phyloP scores from a whole-genome alignment of 192 early-diverging fungal genomes.

The Jimgerdemannia flammicorona region DNA sequence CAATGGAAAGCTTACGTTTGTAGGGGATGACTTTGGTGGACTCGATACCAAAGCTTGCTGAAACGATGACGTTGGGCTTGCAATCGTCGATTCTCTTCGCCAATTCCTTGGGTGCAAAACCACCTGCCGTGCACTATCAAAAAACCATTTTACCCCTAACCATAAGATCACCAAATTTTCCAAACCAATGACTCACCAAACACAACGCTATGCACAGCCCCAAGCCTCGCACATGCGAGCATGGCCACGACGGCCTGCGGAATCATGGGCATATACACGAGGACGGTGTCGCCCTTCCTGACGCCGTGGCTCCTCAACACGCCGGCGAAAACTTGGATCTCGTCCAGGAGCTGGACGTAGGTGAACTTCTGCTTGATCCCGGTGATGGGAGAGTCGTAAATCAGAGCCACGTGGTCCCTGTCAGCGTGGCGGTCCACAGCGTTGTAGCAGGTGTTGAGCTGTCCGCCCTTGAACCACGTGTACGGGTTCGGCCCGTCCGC shows the following conservation, averaged over 20 bases:
- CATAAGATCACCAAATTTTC: neutral
- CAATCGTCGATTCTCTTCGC: constrained; percentile 83
- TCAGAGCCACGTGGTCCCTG: constrained; percentile 59
- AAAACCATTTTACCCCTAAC: neutral
- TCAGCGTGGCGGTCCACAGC: constrained; percentile 73
- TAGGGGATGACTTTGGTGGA: constrained; percentile 68
- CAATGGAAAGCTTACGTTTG: constrained; percentile 41
- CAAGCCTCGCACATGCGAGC: constrained; percentile 81
- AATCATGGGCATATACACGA: constrained; percentile 86
- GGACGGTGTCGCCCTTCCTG: constrained; percentile 64
- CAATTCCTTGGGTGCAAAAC: constrained; percentile 71
- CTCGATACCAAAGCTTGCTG: constrained; percentile 79
- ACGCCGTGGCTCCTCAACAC: constrained; percentile 61
- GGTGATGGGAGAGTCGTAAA: constrained; percentile 74
- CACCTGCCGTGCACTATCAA: constrained; percentile 27
- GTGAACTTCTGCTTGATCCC: constrained; percentile 49
- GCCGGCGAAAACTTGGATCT: constrained; percentile 64
- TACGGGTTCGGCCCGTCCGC: constrained; percentile 33
- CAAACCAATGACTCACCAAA: constrained; percentile 48
- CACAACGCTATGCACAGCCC: constrained; percentile 80
- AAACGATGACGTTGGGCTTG: constrained; percentile 69
- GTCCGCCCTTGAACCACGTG: constrained; percentile 66
- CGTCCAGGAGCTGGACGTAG: constrained; percentile 62
- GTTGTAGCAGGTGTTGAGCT: constrained; percentile 82
- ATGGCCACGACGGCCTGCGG: constrained; percentile 78